Base-by-base conservation (phyloP, 441 rosid genomes). In the Erysimum cheiri region DNA sequence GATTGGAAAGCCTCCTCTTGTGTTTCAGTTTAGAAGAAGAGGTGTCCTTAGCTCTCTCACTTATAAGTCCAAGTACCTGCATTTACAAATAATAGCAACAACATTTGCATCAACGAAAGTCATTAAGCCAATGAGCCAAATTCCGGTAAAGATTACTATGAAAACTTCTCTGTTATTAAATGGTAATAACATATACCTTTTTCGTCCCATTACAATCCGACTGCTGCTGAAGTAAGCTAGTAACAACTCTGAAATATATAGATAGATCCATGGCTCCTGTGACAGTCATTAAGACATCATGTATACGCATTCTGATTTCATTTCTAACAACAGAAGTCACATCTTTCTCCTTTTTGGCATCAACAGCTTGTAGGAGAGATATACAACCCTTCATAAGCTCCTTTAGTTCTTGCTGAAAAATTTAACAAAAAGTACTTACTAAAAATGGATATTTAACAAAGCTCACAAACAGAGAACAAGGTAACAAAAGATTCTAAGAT, bases 1-100 rank as follows among this genome's bases (percentile, higher is more conserved):
- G 69, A 73, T 72, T 67, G 35, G 68, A 43, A 50, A 72, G 78
- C 78, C 77, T 82, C 77, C 76, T 81, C 60, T 78, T 85, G 54
- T 59, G 78, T 80, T 85, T 88, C 56, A 66, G 35, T 54, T 78
- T 87, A 40, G 72, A 72, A 55, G 88, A 72, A 60, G 74, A 84
- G 41, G 44, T 84, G 67, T 79, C 86, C 84, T 82, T 91, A 58
- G 87, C 60, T 37, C 87, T 87, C 68, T 86, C 93, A 81, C 85
- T 80, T 67, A 96, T 80, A 78, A 93, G 84, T 46, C 85, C 85
- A 69, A 96, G 96, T 76, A 89, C 96, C 99, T 92, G 87, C 70
- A 59, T 43, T 41, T 7, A 65, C 24, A 35, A 41, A 61, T 14
- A 53, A 14, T 10, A 43, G 39, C 54, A 50, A 35, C 9, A 19